Evolutionary conservation across 306 rosid genomes (phyloP).

Genomic region (Sicyos baderoa): DNA sequence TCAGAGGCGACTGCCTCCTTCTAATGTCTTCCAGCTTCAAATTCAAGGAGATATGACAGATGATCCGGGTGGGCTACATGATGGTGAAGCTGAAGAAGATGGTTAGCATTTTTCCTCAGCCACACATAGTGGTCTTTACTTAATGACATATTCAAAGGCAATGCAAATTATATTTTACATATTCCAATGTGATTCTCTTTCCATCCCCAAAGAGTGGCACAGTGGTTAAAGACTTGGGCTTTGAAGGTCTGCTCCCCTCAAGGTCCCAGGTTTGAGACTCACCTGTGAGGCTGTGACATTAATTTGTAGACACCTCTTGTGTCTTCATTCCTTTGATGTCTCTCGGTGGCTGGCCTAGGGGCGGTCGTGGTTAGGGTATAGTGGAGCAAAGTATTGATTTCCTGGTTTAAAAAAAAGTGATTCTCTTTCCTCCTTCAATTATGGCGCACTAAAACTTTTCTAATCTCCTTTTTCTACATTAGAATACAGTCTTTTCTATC

Average conservation of each 20-base stretch:
- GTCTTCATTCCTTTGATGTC: too few species aligned
- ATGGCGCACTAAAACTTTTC: not conserved
- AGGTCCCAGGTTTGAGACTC: too few species aligned
- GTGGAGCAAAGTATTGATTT: too few species aligned
- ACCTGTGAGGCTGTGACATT: too few species aligned
- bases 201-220: too few species aligned
- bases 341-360: too few species aligned
- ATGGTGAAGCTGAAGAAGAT: constrained; percentile 72
- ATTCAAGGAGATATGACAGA: constrained; percentile 33
- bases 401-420: too few species aligned
- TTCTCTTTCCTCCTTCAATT: constrained; percentile 7
- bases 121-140: not conserved
- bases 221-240: too few species aligned
- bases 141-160: not conserved
- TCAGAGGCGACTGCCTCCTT: constrained; percentile 78
- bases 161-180: not conserved
- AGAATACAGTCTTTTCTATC: not conserved
- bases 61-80: constrained; percentile 36
- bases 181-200: constrained; percentile 12
- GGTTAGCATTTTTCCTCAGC: constrained; percentile 34
- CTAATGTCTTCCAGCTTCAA: constrained; percentile 17
- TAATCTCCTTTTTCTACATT: not conserved
- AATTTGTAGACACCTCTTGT: too few species aligned
- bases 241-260: too few species aligned
- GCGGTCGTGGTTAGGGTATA: too few species aligned